Base-by-base conservation (phyloP, 1,284 basidiomycete genomes). In the Microbotryum lychnidis-dioicae region DNA sequence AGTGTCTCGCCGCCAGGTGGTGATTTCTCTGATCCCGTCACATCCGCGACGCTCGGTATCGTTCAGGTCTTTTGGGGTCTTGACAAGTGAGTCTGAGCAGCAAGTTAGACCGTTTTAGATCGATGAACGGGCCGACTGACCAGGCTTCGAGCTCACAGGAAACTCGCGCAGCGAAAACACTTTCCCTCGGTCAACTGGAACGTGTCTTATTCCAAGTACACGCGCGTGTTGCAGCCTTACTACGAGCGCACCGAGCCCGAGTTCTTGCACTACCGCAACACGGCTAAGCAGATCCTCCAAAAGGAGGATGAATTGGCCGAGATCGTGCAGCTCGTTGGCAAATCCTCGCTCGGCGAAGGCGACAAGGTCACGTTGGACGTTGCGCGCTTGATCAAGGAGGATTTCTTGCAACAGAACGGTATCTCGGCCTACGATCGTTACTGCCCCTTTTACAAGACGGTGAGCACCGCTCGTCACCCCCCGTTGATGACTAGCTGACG, bases 301-400 rank as follows among this genome's bases (percentile, higher is more conserved):
- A 97, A 98, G 79, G 96, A 99, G 77, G 89, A 93, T 72, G 94
- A 98, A 72, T 83, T 99, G 50, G 91, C 96, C 1, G 96, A 99
- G 77, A 98, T 99, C 72, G 96, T 99, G 50, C 96, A 99, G 77
- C 82, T 99, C 14, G 96, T 99, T 71, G 96, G 96, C 67, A 99
- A 98, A 82, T 91, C 87, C 72, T 94, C 96, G 33, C 81, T 99
- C 51, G 94, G 96, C 69, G 96, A 99, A 77, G 85, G 82, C 73
- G 96, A 99, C 80, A 99, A 99, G 83, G 93, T 97, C 73, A 98
- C 93, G 9, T 83, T 99, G 49, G 96, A 98, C 74, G 91, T 98
- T 37, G 94, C 94, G 18, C 83, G 89, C 58, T 91, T 98, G 87
- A 83, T 98, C 73, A 98, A 77, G 72, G 73, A 71, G 47, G 96